Percentiles rank a stretch among this genome's conserved stretches.
phyloP scores from a whole-genome alignment of 208 protist genomes.

The Acanthamoeba lugdunensis region DNA sequence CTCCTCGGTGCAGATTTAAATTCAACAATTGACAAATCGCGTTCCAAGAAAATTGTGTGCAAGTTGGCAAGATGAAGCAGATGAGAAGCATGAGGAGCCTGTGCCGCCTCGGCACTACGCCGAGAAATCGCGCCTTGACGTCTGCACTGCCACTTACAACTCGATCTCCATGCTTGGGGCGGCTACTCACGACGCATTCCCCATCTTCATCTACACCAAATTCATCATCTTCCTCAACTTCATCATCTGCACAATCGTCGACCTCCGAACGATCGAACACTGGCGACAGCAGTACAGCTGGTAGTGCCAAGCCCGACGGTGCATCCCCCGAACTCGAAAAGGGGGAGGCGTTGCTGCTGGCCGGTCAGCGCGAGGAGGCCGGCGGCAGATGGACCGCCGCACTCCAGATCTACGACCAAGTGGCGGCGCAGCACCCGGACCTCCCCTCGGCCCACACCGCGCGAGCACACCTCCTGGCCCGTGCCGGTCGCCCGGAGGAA shows the following conservation, averaged over 20 bases:
- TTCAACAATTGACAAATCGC: neutral
- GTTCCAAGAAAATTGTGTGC: no score
- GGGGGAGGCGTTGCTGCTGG: neutral
- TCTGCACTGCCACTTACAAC: neutral
- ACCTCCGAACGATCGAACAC: no score
- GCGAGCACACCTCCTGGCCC: neutral
- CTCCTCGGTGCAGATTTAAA: neutral
- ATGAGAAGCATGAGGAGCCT: no score
- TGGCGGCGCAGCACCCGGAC: neutral
- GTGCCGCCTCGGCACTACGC: no score
- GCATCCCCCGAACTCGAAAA: neutral
- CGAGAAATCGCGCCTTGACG: no score
- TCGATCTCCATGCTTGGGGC: neutral
- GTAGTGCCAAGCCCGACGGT: neutral
- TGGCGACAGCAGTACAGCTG: neutral
- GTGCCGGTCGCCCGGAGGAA: neutral
- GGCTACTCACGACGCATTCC: no score
- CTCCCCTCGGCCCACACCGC: neutral
- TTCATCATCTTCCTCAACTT: neutral
- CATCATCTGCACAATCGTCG: no score
- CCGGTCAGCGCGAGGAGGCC: neutral
- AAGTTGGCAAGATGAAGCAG: neutral
- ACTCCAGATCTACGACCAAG: constrained; percentile 6
- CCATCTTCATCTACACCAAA: neutral
- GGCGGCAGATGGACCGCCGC: neutral